Conservation (phyloP, 179 eudicot species). For the Nepenthes alata region DNA sequence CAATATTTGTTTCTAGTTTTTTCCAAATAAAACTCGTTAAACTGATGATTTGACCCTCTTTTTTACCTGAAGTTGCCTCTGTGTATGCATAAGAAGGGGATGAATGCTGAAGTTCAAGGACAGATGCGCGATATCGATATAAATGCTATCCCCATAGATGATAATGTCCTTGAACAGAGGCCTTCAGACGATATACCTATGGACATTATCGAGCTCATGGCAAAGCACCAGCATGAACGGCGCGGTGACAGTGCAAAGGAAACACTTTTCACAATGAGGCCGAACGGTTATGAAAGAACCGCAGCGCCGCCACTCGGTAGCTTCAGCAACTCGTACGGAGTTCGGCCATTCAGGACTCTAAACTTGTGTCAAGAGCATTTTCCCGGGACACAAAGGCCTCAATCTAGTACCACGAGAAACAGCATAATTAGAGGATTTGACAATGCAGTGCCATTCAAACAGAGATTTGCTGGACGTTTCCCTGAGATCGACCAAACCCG, state of each 20-base stretch:
- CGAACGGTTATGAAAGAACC: constrained; percentile 1
- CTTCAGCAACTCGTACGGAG: neutral
- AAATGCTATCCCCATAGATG: constrained; percentile 5
- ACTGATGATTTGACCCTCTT: too few relatives aligned
- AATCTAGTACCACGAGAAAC: constrained; percentile 1
- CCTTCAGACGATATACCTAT: constrained; percentile 10
- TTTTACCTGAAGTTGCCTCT: too few relatives aligned
- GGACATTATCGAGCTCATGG: constrained; percentile 14
- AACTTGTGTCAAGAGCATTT: neutral
- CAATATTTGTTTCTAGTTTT: too few relatives aligned
- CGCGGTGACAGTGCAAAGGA: constrained; percentile 2
- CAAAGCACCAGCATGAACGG: constrained; percentile 11
- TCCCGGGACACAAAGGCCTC: constrained; percentile 4
- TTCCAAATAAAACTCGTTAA: too few relatives aligned
- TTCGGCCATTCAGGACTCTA: neutral
- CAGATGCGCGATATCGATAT: constrained; percentile 8
- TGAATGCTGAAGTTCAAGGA: constrained; percentile 5
- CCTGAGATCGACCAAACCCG: neutral
- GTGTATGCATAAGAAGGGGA: neutral
- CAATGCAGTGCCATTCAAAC: neutral
- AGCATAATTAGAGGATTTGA: neutral
- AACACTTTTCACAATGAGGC: neutral
- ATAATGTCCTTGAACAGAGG: constrained; percentile 8
- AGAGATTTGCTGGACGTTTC: neutral
- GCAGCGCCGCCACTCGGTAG: neutral